These are phyloP conservation scores for Coelastrella sp. DNA, from an alignment of 139 green algal genomes.

Conservation along the genomic window DNA sequence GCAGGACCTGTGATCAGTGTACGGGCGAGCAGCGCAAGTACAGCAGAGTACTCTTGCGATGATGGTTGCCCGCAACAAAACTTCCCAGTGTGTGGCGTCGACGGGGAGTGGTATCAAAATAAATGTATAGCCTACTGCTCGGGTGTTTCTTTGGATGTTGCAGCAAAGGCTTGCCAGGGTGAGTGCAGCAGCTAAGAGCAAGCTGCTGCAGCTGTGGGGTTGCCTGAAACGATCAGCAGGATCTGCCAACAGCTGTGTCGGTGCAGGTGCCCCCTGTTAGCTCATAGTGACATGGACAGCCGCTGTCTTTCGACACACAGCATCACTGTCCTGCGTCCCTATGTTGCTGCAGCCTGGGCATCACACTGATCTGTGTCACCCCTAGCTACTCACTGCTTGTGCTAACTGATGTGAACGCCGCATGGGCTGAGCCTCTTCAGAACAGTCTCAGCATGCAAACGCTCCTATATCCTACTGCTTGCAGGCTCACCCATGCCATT, in stretches of 20 bases:
- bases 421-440: too few relatives aligned
- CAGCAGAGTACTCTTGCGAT: conserved; percentile 3
- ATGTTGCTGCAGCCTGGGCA: too few relatives aligned
- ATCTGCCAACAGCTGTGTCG: background rate
- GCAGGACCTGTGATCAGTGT: background rate
- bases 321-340: too few relatives aligned
- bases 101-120: conserved; percentile 54
- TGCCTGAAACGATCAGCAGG: too few relatives aligned
- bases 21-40: background rate
- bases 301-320: too few relatives aligned
- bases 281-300: too few relatives aligned
- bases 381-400: too few relatives aligned
- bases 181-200: background rate
- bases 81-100: conserved; percentile 24
- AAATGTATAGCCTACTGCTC: conserved; percentile 42
- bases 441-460: background rate
- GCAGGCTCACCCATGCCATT: conserved; percentile 40
- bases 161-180: conserved; percentile 18
- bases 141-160: background rate
- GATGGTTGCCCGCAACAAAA: conserved; percentile 32
- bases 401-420: too few relatives aligned
- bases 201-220: too few relatives aligned
- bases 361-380: too few relatives aligned
- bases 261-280: too few relatives aligned
- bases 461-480: background rate